Base-by-base conservation (phyloP, 352 stramenopile species). In the Phytophthora boehmeriae region DNA sequence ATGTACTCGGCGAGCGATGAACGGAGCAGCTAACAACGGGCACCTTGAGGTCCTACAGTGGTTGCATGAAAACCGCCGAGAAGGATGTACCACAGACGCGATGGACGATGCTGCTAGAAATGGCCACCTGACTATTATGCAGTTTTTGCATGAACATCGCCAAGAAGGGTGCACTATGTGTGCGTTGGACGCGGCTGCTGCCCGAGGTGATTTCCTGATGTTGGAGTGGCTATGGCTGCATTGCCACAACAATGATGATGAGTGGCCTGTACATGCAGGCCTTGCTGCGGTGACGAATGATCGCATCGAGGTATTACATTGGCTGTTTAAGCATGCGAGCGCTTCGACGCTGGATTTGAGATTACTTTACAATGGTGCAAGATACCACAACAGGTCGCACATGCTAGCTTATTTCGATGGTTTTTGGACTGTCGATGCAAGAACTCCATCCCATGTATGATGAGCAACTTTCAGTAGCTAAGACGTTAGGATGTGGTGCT, bases 61-160 rank as follows among this genome's bases (percentile, higher is more conserved):
- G 68, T 30, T 81, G 10, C 66, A 78, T 23, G 22, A 60, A 25
- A 61, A 74, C 45, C 54, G 70, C 10, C 30, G 54, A 5, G 73
- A 77, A 71, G 69, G 67, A 5, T 75, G 66, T 28, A 77, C 54
- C 1, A 55, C 64, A n/a, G 57, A 71, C 10, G 73, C 73, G 8
- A 78, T 78, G 34, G 50, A 78, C 25, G 25, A 66, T 5, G 69
- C 73, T 3, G 63, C 66, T 0, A 49, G 28, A 16, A 58, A 66
- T n/a, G 59, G 69, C 5, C 55, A 78, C 19, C 13, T 76, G 4
- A 27, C 63, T 5, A 46, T 81, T n/a, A 70, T 81, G 41, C 41
- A 45, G 0, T 76, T 71, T 52, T 43, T 81, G 28, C 42, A 62
- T 5, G 32, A 20, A 20, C 25, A 72, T 50, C 43, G 59, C 1